These are phyloP conservation scores for Penicillium sp. DNA, from an alignment of 2,329 filamentous ascomycete genomes.

Conservation along the genomic window DNA sequence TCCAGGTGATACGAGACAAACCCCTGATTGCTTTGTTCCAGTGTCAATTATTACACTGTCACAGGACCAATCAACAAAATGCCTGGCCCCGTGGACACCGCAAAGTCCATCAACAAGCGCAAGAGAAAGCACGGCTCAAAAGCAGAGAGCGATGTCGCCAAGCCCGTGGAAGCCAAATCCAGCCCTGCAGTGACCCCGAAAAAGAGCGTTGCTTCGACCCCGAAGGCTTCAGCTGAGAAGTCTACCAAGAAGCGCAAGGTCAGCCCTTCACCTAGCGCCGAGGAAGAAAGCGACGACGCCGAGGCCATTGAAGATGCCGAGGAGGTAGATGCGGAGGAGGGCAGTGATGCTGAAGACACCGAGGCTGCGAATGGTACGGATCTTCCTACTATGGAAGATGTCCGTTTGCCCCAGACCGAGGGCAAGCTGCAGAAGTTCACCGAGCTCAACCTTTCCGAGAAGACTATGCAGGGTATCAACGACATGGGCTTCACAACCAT, in stretches of 20 bases:
- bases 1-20: slow-evolving; percentile 9
- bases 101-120: slow-evolving; percentile 44
- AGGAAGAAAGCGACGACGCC: slow-evolving; percentile 31
- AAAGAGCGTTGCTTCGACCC: slow-evolving; percentile 19
- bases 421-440: slow-evolving; percentile 68
- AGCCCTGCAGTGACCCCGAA: slow-evolving; percentile 20
- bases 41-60: slow-evolving; percentile 5
- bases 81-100: slow-evolving; percentile 38
- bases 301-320: slow-evolving; percentile 20
- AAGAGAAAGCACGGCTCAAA: slow-evolving; percentile 45
- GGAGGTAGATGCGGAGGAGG: slow-evolving; percentile 33
- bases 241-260: slow-evolving; percentile 41
- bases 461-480: slow-evolving; percentile 81
- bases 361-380: slow-evolving; percentile 38
- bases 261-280: slow-evolving; percentile 37
- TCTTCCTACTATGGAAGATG: slow-evolving; percentile 51
- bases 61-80: slow-evolving; percentile 24
- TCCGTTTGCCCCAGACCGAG: slow-evolving; percentile 59
- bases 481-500: slow-evolving; percentile 94
- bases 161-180: slow-evolving; percentile 25
- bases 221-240: slow-evolving; percentile 27
- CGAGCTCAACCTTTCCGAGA: slow-evolving; percentile 81
- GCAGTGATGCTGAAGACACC: slow-evolving; percentile 27
- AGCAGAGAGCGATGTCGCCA: slow-evolving; percentile 27
- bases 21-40: slow-evolving; percentile 8